Percentiles rank a stretch among this genome's conserved stretches.
Conservation (phyloP, 2,329 filamentous ascomycete genomes). For the Hypomyces perniciosus region DNA sequence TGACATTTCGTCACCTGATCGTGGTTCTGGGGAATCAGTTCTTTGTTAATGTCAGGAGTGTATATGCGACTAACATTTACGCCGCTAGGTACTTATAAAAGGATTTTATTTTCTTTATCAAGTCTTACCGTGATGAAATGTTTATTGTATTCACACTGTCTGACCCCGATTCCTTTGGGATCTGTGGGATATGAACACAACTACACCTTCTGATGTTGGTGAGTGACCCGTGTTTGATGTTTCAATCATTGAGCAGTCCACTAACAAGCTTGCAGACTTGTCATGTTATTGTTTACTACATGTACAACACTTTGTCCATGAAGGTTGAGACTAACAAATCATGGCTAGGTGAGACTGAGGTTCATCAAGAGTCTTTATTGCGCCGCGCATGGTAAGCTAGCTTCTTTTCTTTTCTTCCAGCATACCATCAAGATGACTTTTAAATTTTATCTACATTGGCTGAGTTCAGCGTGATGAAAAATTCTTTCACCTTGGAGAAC, state of each 20-base stretch:
- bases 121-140: conserved; percentile 40
- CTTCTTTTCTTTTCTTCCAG: neutral
- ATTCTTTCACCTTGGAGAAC: conserved; percentile 57
- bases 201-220: conserved; percentile 49
- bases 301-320: neutral
- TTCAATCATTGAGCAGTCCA: neutral
- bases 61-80: conserved; percentile 26
- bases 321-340: conserved; percentile 6
- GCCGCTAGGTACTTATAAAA: conserved; percentile 31
- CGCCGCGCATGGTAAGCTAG: conserved; percentile 12
- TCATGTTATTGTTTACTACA: neutral
- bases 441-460: conserved; percentile 40
- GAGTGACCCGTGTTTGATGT: conserved; percentile 7
- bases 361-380: neutral
- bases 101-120: conserved; percentile 16
- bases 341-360: neutral
- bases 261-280: conserved; percentile 1
- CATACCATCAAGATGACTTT: conserved; percentile 44
- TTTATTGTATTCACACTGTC: conserved; percentile 55
- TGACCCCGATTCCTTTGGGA: conserved; percentile 36
- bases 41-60: conserved; percentile 22
- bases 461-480: conserved; percentile 53
- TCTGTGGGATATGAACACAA: conserved; percentile 46
- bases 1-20: conserved; percentile 63
- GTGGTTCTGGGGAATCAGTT: conserved; percentile 28